These are phyloP conservation scores for Spiraea crenata DNA, from an alignment of 331 rosid genomes.

Conservation along the genomic window DNA sequence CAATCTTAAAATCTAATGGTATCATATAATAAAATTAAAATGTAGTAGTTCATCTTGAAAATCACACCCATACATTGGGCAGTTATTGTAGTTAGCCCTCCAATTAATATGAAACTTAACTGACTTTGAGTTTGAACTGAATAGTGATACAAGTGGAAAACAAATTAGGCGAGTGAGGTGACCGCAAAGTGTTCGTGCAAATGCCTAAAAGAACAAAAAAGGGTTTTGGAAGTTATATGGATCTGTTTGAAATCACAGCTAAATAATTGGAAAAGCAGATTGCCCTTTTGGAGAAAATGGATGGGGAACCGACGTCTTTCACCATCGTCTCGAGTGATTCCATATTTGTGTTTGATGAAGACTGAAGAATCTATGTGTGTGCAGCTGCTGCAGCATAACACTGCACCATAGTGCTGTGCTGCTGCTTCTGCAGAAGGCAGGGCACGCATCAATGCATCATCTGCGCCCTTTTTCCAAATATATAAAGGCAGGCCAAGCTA, in stretches of 20 bases:
- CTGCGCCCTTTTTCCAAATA: constrained; percentile 19
- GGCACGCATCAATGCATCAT: constrained; percentile 22
- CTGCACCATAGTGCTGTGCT: too few relatives aligned
- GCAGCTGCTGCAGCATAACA: not conserved
- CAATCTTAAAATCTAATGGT: too few relatives aligned
- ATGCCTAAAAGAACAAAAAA: not conserved
- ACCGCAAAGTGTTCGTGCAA: not conserved
- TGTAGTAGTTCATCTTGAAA: too few relatives aligned
- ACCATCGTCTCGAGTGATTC: constrained; percentile 30
- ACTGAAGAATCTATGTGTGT: constrained; percentile 23
- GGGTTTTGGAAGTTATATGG: constrained; percentile 25
- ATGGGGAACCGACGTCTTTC: constrained; percentile 38
- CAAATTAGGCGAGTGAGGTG: not conserved
- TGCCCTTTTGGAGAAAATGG: constrained; percentile 40
- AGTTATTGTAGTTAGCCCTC: too few relatives aligned
- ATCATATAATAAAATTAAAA: too few relatives aligned
- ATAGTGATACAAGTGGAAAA: not conserved
- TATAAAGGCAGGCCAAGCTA: constrained; percentile 34
- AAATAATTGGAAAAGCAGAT: constrained; percentile 26
- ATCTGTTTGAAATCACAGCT: not conserved
- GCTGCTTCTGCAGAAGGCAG: constrained; percentile 4
- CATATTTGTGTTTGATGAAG: constrained; percentile 32
- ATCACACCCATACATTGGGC: too few relatives aligned
- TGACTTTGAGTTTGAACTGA: too few relatives aligned
- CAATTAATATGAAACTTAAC: too few relatives aligned